A percentile compares a stretch with the other conserved stretches of the same genome.
These are phyloP conservation scores for Eudorina sp. DNA, from an alignment of 139 green algal genomes.

Conservation along the genomic window DNA sequence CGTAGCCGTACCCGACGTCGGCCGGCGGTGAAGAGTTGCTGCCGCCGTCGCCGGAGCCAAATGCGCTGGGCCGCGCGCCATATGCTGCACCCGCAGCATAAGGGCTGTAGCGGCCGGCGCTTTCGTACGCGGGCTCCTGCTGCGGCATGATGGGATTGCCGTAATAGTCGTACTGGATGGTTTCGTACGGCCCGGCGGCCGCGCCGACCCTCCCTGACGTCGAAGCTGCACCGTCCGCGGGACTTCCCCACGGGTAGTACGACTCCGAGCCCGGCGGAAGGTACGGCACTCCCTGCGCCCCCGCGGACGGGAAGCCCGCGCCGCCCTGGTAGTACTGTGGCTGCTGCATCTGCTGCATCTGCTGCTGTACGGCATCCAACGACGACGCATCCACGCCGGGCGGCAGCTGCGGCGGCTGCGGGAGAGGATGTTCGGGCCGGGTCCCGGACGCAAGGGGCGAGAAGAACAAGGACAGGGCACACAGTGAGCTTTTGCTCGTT, in stretches of 20 bases:
- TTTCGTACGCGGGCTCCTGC: constrained; percentile 3
- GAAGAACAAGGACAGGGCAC: no score
- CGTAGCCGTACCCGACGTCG: no score
- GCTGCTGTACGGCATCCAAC: not conserved
- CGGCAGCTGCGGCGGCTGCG: constrained; percentile 5
- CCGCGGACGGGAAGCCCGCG: not conserved
- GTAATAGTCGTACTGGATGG: constrained; percentile 54
- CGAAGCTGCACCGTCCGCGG: not conserved
- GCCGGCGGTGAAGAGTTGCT: not conserved
- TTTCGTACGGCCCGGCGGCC: not conserved
- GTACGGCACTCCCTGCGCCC: not conserved
- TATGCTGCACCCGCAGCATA: not conserved
- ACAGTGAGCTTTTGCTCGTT: no score
- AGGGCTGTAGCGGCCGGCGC: not conserved
- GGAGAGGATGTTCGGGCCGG: not conserved
- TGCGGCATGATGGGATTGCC: constrained; percentile 52
- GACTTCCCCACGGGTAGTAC: constrained; percentile 36
- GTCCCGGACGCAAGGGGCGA: no score
- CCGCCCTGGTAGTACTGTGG: not conserved
- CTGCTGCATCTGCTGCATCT: not conserved
- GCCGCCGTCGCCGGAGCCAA: not conserved
- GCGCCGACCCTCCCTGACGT: not conserved
- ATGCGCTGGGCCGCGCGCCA: not conserved
- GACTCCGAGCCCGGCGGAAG: not conserved
- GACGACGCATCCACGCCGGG: not conserved